These are phyloP conservation scores for Hirsutella minnesotensis DNA, from an alignment of 2,329 filamentous ascomycete genomes.

Conservation along the genomic window DNA sequence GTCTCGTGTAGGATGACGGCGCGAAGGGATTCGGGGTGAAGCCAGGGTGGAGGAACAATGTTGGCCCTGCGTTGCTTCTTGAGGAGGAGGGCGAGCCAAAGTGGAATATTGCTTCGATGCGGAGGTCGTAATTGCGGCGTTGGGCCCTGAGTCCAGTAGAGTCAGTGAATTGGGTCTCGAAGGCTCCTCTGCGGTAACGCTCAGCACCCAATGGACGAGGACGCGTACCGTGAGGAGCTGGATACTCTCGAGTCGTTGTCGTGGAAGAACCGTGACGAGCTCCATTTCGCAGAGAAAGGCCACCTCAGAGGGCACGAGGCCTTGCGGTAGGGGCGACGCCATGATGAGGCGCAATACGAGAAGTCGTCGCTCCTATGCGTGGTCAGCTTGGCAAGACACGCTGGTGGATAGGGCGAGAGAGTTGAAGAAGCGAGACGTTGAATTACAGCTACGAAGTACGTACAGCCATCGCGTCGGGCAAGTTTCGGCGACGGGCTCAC, in stretches of 20 bases:
- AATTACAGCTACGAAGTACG: neutral
- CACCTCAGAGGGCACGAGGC: conserved; percentile 73
- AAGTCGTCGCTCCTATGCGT: neutral
- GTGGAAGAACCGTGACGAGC: conserved; percentile 81
- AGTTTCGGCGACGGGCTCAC: too few species aligned
- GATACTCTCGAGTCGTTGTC: conserved; percentile 78
- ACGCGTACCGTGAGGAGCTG: conserved; percentile 69
- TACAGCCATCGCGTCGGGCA: neutral
- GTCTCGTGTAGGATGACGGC: conserved; percentile 75
- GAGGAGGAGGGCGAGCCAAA: conserved; percentile 91
- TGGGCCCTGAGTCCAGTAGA: conserved; percentile 52
- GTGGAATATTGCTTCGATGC: conserved; percentile 64
- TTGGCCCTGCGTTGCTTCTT: conserved; percentile 92
- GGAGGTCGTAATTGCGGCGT: conserved; percentile 71
- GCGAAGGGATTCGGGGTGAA: conserved; percentile 62
- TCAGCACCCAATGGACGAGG: too few species aligned
- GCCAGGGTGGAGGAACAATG: conserved; percentile 84
- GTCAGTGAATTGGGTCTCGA: too few species aligned
- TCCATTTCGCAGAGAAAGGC: conserved; percentile 98
- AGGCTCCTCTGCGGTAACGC: too few species aligned
- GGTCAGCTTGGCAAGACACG: neutral
- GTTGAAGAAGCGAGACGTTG: too few species aligned
- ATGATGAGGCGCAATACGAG: conserved; percentile 10
- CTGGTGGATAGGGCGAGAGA: too few species aligned
- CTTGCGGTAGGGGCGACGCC: conserved; percentile 37